Evolutionary conservation across 257 asterid genomes (phyloP), one percentile per base, ranked within the genome.

Genomic region (Verbena officinalis): DNA sequence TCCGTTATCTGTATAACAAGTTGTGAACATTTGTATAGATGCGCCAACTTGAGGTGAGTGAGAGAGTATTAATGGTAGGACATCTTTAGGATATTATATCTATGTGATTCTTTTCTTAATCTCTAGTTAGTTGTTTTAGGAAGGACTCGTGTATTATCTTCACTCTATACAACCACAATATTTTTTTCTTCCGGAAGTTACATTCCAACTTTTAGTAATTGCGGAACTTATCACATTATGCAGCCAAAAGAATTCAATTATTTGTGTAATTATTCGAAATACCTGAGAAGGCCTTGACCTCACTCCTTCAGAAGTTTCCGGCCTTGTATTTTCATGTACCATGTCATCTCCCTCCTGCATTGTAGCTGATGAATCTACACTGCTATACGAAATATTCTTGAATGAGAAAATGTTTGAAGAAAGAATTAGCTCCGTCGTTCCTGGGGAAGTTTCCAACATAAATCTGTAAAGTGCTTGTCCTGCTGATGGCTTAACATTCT

Each of bases 361-460:
- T 38, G 70, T 55, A 69, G 69, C 77, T 61, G 88, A 53, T 46
- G 78, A 65, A 65, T 72, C 84, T 71, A 74, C 86, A 72, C 72
- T 66, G 66, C 75, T 60, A 55, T 77, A 69, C 30, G 91, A 81
- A 48, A 92, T 76, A 72, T 84, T 82, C 81, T 76, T 92, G 71
- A 92, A 92, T 11, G 98, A 92, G 83, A 89, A 89, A 76, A 89
- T 87, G 66, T 92, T 83, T 3, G 98, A 86, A 70, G 96, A 92
- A 74, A 92, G 84, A 67, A 86, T 75, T 17, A 72, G 71, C 67
- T 83, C 85, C 39, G 77, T 70, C 72, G 61, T 75, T 75, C 90
- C 93, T 15, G 81, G 77, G 62, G 88, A 82, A 55, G 74, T 82
- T 75, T 92, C 98, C 78, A 92, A 74, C 75, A 80, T 73, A 72